phyloP scores from a whole-genome alignment of 805 yeast genomes.

The Kuraishia hungarica region DNA sequence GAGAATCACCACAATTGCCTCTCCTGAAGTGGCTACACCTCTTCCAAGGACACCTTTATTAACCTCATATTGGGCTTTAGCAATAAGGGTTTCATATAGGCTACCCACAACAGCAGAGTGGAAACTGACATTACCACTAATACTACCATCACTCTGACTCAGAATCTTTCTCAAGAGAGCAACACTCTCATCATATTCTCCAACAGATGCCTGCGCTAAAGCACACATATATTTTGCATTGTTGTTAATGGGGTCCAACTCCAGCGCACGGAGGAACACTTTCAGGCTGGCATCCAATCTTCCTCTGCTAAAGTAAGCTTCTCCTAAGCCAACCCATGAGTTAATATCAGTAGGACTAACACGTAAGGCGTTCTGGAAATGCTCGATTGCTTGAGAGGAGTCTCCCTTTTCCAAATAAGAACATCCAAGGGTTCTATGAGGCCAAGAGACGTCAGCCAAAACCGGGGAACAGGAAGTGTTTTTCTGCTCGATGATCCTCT shows the following conservation, averaged over 20 bases:
- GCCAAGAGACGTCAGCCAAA: conserved; percentile 56
- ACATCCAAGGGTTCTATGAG: conserved; percentile 80
- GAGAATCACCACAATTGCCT: conserved; percentile 20
- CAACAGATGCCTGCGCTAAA: conserved; percentile 49
- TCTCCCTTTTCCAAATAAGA: conserved; percentile 63
- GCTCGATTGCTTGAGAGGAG: conserved; percentile 73
- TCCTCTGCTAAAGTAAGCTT: conserved; percentile 81
- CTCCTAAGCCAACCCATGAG: conserved; percentile 97
- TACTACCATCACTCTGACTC: conserved; percentile 21
- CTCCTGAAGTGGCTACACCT: conserved; percentile 38
- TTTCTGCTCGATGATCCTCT: neutral
- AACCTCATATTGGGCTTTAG: conserved; percentile 43
- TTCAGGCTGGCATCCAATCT: conserved; percentile 78
- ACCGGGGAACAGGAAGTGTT: neutral
- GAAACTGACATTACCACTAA: conserved; percentile 3
- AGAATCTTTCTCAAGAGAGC: conserved; percentile 26
- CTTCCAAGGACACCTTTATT: conserved; percentile 59
- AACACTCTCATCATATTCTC: conserved; percentile 59
- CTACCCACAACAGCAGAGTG: conserved; percentile 36
- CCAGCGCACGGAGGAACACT: conserved; percentile 63
- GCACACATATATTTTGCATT: conserved; percentile 63
- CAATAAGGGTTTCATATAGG: conserved; percentile 47
- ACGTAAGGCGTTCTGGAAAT: conserved; percentile 82
- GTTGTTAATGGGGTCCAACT: conserved; percentile 47
- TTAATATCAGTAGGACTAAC: conserved; percentile 57